phyloP scores from a whole-genome alignment of 2,329 filamentous ascomycete genomes.

The Sclerotinia nivalis region DNA sequence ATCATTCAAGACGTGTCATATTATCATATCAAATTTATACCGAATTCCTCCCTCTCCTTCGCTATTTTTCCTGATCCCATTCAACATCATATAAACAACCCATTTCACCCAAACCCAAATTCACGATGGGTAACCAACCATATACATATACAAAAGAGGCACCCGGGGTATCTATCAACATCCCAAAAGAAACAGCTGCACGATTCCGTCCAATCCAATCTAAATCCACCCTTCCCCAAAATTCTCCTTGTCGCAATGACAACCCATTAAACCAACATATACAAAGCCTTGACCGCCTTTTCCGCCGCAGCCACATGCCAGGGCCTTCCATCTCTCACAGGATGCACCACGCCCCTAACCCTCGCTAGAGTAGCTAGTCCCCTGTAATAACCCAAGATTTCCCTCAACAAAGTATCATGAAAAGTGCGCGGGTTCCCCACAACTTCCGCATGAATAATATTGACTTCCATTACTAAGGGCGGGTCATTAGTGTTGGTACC shows the following conservation, averaged over 20 bases:
- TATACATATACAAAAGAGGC: slow-evolving; percentile 14
- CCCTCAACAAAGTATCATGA: slow-evolving; percentile 66
- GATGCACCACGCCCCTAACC: slow-evolving; percentile 62
- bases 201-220: slow-evolving; percentile 5
- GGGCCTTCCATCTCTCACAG: slow-evolving; percentile 63
- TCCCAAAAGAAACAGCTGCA: slow-evolving; percentile 12
- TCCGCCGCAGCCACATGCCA: slow-evolving; percentile 76
- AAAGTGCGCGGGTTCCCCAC: slow-evolving; percentile 39
- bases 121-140: background rate
- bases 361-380: slow-evolving; percentile 68
- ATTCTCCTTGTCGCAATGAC: background rate
- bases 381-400: slow-evolving; percentile 69
- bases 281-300: slow-evolving; percentile 66
- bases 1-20: background rate
- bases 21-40: background rate
- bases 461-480: slow-evolving; percentile 63
- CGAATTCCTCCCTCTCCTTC: background rate
- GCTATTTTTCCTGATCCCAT: background rate
- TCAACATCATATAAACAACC: slow-evolving; percentile 3
- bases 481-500: slow-evolving; percentile 58
- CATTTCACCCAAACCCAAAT: background rate
- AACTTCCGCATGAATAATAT: slow-evolving; percentile 57
- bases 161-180: slow-evolving; percentile 18
- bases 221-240: background rate
- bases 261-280: slow-evolving; percentile 57